These are phyloP conservation scores for Candida dubliniensis DNA, from an alignment of 1,139 yeast genomes.

Conservation along the genomic window DNA sequence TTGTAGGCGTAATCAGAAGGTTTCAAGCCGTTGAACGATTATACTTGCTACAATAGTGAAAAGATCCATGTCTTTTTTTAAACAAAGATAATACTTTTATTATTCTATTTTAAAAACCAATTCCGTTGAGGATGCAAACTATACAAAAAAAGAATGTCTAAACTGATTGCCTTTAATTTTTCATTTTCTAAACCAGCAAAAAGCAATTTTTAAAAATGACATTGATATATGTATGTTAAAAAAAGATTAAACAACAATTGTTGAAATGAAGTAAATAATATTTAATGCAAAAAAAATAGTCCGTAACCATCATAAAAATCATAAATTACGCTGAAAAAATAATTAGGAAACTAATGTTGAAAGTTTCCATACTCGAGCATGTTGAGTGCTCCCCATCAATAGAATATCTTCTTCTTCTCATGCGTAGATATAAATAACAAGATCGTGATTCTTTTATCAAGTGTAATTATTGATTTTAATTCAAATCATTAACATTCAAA, in stretches of 20 bases:
- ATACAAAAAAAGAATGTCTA: not conserved
- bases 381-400: slow-evolving; percentile 7
- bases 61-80: not conserved
- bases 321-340: not conserved
- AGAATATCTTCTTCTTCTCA: not conserved
- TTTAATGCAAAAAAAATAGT: slow-evolving; percentile 1
- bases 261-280: slow-evolving; percentile 8
- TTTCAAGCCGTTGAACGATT: too few species aligned
- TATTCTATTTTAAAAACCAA: slow-evolving; percentile 3
- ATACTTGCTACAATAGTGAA: too few species aligned
- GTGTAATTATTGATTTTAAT: not conserved
- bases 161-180: not conserved
- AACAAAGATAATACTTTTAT: not conserved
- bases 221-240: not conserved
- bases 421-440: not conserved
- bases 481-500: slow-evolving; percentile 22
- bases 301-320: slow-evolving; percentile 6
- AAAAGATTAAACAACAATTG: slow-evolving; percentile 5
- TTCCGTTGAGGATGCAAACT: slow-evolving; percentile 9
- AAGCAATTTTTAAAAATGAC: not conserved
- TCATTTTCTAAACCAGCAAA: not conserved
- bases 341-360: slow-evolving; percentile 6
- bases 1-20: too few species aligned
- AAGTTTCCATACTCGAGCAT: slow-evolving; percentile 6
- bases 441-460: too few species aligned